Base-by-base conservation (phyloP, 1,284 basidiomycete genomes). In the Sutorius eximius region DNA sequence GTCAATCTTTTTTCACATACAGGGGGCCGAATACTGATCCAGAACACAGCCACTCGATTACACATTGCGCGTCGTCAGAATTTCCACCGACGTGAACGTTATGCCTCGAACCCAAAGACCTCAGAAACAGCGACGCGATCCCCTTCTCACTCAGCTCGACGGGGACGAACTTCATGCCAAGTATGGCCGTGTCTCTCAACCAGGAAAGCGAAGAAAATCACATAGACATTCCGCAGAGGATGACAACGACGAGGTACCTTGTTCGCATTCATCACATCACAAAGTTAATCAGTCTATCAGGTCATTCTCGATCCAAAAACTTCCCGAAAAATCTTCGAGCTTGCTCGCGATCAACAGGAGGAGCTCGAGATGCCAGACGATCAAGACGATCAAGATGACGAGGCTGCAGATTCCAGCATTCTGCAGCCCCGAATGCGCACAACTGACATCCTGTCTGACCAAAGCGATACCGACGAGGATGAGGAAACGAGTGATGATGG, bases 301-400 rank as follows among this genome's bases (percentile, higher is more conserved):
- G 78, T 75, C 43, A 86, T 87, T 11, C 76, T 96, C 58, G 93
- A 95, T 69, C 83, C 91, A 6, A 93, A 92, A 73, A 89, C 89
- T 18, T 97, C 93, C 1, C 81, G 83, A 59, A 91, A 88, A 65
- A 98, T 99, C 56, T 89, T 99, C 63, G 87, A 95, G 66, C 84
- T 99, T 53, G 96, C 96, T 12, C 82, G 86, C 64, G 89, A 92
- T 63, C 97, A 99, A 73, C 95, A 98, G 73, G 87, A 94, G 67
- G 97, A 99, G 71, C 72, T 95, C 10, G 83, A 84, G 53, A 77
- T 81, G 59, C 74, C 76, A 9, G 81, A 77, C 20, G 79, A 79
- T 48, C 69, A 73, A 3, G 74, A 72, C 12, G 72, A 74, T 10
- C 67, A 70, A 0, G 74, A 76, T 3, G 55, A 60, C 18, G 63